phyloP scores from a whole-genome alignment of 2,329 filamentous ascomycete species.

The Colletotrichum theobromicola region DNA sequence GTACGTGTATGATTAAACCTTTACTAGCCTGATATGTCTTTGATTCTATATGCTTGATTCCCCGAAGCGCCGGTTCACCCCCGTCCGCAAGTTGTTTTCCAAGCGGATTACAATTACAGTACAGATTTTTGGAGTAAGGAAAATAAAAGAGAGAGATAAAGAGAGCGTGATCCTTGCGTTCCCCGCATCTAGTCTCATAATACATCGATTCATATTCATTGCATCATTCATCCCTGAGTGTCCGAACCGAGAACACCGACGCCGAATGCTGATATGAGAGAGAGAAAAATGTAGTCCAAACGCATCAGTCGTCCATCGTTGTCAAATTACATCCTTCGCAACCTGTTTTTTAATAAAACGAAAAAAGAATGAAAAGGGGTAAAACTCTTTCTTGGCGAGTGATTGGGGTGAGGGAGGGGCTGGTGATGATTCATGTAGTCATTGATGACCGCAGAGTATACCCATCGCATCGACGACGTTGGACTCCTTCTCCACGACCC shows the following conservation, averaged over 20 bases:
- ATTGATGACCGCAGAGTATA: background rate
- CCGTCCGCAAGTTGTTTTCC: background rate
- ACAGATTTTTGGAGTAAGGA: too few relatives aligned
- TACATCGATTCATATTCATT: conserved; percentile 14
- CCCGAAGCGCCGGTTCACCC: background rate
- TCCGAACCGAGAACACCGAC: background rate
- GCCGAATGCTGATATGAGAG: conserved; percentile 12
- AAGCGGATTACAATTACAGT: background rate
- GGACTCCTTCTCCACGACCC: conserved; percentile 14
- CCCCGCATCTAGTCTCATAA: conserved; percentile 1
- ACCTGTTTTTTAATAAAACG: background rate
- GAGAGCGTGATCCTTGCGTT: background rate
- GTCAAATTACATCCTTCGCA: background rate
- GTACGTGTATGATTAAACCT: conserved; percentile 13
- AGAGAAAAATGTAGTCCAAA: background rate
- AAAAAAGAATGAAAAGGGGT: background rate
- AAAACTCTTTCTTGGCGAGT: background rate
- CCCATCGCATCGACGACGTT: conserved; percentile 19
- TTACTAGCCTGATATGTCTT: background rate
- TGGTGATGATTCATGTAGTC: background rate
- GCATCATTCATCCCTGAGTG: conserved; percentile 10
- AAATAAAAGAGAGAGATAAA: background rate
- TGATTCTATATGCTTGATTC: background rate
- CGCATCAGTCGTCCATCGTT: background rate
- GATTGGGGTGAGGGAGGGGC: background rate